phyloP scores from a whole-genome alignment of 106 monocot species.

The Dendrobium huoshanense region DNA sequence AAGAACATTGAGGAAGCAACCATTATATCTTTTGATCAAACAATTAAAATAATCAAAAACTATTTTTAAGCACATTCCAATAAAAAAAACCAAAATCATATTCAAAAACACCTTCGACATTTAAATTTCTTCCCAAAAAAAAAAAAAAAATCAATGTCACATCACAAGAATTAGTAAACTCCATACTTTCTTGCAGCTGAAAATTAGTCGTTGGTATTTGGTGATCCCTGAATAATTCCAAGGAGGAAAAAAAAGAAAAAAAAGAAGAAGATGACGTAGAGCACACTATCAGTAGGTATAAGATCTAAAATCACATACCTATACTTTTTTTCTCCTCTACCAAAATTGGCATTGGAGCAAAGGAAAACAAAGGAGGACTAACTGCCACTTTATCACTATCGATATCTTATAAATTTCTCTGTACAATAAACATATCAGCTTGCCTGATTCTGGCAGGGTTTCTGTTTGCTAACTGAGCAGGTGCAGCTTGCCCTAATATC shows the following conservation, averaged over 20 bases:
- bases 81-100: too few species aligned
- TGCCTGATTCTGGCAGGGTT: conserved; percentile 15
- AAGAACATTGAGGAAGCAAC: too few species aligned
- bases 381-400: not conserved
- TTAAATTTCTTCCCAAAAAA: too few species aligned
- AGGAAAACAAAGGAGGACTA: not conserved
- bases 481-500: conserved; percentile 65
- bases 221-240: not conserved
- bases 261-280: not conserved
- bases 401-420: not conserved
- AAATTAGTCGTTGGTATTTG: too few species aligned
- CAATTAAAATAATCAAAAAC: too few species aligned
- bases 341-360: not conserved
- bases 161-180: too few species aligned
- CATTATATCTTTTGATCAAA: too few species aligned
- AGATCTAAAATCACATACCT: not conserved
- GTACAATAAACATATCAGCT: not conserved
- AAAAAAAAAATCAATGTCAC: too few species aligned
- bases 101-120: too few species aligned
- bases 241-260: not conserved
- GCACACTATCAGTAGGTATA: not conserved
- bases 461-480: conserved; percentile 52
- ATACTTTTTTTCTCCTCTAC: not conserved
- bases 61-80: too few species aligned
- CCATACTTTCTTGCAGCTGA: too few species aligned